Percentiles rank a stretch among this genome's conserved stretches.
Evolutionary conservation across 768 basidiomycete species (phyloP).

Genomic region (Phlegmacium glaucopus): DNA sequence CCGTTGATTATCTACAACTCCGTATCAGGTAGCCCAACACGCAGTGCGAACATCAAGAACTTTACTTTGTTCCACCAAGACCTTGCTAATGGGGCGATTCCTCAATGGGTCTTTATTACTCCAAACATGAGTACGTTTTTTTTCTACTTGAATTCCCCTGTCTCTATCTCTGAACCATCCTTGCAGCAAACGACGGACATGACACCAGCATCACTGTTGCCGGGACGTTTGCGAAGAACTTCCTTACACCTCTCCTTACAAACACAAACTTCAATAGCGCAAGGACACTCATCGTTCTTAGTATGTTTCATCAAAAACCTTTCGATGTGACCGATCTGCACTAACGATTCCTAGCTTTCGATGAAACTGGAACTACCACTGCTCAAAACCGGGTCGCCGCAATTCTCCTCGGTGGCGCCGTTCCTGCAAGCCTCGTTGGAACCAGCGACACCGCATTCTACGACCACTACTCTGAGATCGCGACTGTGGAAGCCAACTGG

Average conservation of each 20-base stretch:
- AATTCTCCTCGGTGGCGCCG: constrained; percentile 38
- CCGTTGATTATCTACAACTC: constrained; percentile 51
- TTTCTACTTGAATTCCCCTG: background rate
- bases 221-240: constrained; percentile 43
- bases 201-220: constrained; percentile 53
- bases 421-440: constrained; percentile 39
- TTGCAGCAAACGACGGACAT: constrained; percentile 50
- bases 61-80: constrained; percentile 63
- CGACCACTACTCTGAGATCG: constrained; percentile 56
- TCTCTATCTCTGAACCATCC: background rate
- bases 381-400: constrained; percentile 46
- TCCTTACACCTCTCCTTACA: constrained; percentile 48
- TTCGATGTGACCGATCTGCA: background rate
- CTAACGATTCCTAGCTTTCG: constrained; percentile 41
- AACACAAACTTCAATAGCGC: constrained; percentile 51
- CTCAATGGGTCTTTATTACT: constrained; percentile 62
- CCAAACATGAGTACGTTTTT: constrained; percentile 45
- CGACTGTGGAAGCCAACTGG: constrained; percentile 62
- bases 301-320: constrained; percentile 1
- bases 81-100: constrained; percentile 42
- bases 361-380: constrained; percentile 43
- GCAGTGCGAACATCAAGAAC: constrained; percentile 46
- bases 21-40: constrained; percentile 36
- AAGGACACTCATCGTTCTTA: constrained; percentile 54
- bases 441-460: constrained; percentile 54